phyloP scores from a whole-genome alignment of 176 grass and related monocot genomes.

The Carex pumila region DNA sequence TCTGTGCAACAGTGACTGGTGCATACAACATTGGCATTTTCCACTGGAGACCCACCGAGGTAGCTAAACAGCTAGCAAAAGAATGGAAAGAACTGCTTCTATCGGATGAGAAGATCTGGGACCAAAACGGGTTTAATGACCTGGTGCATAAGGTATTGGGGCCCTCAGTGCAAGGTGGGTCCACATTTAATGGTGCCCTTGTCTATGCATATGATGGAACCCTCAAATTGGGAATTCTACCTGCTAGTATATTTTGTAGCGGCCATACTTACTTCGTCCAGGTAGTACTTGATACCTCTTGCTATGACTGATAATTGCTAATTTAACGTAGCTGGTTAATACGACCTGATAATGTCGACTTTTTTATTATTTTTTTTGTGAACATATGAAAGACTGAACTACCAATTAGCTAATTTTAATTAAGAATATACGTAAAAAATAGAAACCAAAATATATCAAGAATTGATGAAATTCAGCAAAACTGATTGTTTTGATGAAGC shows the following conservation, averaged over 20 bases:
- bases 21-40: conserved; percentile 96
- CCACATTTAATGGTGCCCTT: conserved; percentile 32
- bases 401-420: neutral
- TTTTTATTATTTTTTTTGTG: neutral
- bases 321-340: neutral
- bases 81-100: conserved; percentile 86
- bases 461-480: neutral
- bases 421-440: neutral
- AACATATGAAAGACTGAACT: neutral
- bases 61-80: conserved; percentile 76
- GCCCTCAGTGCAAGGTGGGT: conserved; percentile 48
- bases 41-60: conserved; percentile 84
- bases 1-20: conserved; percentile 55
- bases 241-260: conserved; percentile 97
- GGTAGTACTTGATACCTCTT: conserved; percentile 32
- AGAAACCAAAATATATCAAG: neutral
- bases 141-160: conserved; percentile 59
- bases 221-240: conserved; percentile 87
- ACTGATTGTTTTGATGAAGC: neutral
- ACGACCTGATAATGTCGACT: neutral
- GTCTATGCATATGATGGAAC: conserved; percentile 88
- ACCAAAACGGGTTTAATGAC: conserved; percentile 94
- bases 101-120: conserved; percentile 82
- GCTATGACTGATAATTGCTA: neutral
- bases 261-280: conserved; percentile 97